Conservation (phyloP, 2,329 filamentous ascomycete genomes). For the Fusarium incarnatum region DNA sequence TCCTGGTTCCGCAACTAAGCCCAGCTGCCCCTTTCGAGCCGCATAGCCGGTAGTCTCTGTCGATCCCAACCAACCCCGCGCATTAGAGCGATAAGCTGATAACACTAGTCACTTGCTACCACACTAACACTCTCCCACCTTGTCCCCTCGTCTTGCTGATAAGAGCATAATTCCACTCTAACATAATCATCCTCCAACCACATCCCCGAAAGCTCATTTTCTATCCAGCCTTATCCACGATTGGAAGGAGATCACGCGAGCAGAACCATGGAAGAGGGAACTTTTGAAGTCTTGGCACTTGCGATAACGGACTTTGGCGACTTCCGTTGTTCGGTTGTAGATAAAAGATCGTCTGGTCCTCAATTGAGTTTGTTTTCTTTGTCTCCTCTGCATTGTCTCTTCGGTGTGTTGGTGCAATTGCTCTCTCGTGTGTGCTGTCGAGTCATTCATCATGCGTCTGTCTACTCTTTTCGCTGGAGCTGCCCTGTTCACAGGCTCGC, state of each 20-base stretch:
- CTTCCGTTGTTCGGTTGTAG: background rate
- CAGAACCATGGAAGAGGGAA: slow-evolving; percentile 10
- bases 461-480: slow-evolving; percentile 31
- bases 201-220: background rate
- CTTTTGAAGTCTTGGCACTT: slow-evolving; percentile 29
- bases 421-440: background rate
- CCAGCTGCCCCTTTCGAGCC: background rate
- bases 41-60: background rate
- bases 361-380: background rate
- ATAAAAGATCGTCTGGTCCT: slow-evolving; percentile 25
- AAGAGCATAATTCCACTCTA: background rate
- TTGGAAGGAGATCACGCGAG: slow-evolving; percentile 33
- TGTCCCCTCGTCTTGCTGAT: background rate
- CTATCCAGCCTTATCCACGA: slow-evolving; percentile 11
- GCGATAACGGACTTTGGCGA: slow-evolving; percentile 26
- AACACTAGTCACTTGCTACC: rapidly evolving
- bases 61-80: slow-evolving; percentile 1
- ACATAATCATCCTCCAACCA: background rate
- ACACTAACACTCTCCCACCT: background rate
- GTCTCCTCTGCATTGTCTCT: background rate
- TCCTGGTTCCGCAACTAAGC: background rate
- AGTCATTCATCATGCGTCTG: slow-evolving; percentile 31
- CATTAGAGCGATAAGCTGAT: background rate
- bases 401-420: background rate
- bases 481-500: slow-evolving; percentile 26